Evolutionary conservation across 176 grass and related monocot genomes (phyloP), one percentile per base, ranked within the genome.

Genomic region (Oryza rufipogon): DNA sequence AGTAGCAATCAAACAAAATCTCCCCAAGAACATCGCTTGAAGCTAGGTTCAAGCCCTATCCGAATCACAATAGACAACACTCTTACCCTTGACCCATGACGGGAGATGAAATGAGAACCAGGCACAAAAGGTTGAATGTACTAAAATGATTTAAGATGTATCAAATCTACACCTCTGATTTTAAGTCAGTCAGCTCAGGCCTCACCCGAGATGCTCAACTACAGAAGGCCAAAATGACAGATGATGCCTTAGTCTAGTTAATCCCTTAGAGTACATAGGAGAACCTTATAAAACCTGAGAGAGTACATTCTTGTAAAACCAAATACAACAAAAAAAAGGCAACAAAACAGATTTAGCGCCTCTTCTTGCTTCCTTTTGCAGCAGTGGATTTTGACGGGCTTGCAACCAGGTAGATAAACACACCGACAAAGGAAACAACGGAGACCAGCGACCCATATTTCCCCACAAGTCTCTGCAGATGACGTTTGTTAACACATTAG

Each of bases 361-460:
- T 93, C 84, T 93, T 96, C 91, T 93, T 96, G 84, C 83, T 70
- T 79, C 88, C 82, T 80, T 88, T 91, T 15, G 34, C 64, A 67
- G 17, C 64, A 39, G 36, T 58, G 19, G 87, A 87, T 80, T 94
- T 94, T 1, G 81, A 94, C 19, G 91, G 94, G 67, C 85, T 90
- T 33, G 87, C 80, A 0, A 94, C 34, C 33, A 90, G 54, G 66
- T 77, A 90, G 83, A 92, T 45, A 74, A 97, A 97, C 48, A 82
- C 17, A 26, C 48, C 87, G 12, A 92, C 91, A 86, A 90, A 81
- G 20, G 81, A 89, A 52, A 90, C 72, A 39, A 90, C 85, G 4
- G 91, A 93, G 39, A 84, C 89, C 67, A 97, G 22, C 5, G 82
- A 19, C 64, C 91, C 87, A 30, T 92, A 94, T 84, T 88, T 92